These are phyloP conservation scores for Ogataea trehalophila DNA, from an alignment of 805 yeast genomes.

Conservation along the genomic window DNA sequence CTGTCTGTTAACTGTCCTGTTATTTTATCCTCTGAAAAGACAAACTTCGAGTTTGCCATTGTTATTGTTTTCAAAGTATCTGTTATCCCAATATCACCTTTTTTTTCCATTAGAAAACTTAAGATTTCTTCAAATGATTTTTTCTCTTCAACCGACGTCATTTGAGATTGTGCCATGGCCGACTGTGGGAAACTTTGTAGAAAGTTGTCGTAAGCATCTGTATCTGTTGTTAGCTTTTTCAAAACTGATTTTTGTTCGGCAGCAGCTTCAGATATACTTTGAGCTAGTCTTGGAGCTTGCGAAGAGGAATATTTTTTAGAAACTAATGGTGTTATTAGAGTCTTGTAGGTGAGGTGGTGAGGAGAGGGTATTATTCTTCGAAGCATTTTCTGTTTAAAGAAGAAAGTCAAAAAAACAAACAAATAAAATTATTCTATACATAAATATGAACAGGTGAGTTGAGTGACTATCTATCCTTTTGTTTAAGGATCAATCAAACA, in stretches of 20 bases:
- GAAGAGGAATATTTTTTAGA: not conserved
- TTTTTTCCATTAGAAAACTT: slow-evolving; percentile 22
- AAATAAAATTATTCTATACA: too few species aligned
- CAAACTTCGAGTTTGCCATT: slow-evolving; percentile 3
- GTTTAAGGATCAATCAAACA: too few species aligned
- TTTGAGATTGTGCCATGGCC: slow-evolving; percentile 12
- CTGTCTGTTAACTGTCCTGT: too few species aligned
- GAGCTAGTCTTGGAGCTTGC: not conserved
- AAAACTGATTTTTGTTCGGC: slow-evolving; percentile 2
- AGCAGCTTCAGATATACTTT: not conserved
- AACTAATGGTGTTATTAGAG: too few species aligned
- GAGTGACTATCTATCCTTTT: too few species aligned
- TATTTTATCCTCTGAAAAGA: not conserved
- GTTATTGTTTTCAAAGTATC: slow-evolving; percentile 23
- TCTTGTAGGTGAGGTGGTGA: not conserved
- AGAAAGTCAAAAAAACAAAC: too few species aligned
- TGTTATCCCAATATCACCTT: slow-evolving; percentile 20
- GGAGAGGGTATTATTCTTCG: not conserved
- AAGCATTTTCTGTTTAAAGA: too few species aligned
- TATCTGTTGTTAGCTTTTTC: slow-evolving; percentile 12
- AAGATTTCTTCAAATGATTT: slow-evolving; percentile 29
- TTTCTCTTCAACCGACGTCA: slow-evolving; percentile 29
- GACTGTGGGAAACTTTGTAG: slow-evolving; percentile 24
- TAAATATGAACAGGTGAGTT: too few species aligned
- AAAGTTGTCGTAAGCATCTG: slow-evolving; percentile 19